phyloP scores from a whole-genome alignment of 345 rosid species.

The Eucalyptus curtisii region DNA sequence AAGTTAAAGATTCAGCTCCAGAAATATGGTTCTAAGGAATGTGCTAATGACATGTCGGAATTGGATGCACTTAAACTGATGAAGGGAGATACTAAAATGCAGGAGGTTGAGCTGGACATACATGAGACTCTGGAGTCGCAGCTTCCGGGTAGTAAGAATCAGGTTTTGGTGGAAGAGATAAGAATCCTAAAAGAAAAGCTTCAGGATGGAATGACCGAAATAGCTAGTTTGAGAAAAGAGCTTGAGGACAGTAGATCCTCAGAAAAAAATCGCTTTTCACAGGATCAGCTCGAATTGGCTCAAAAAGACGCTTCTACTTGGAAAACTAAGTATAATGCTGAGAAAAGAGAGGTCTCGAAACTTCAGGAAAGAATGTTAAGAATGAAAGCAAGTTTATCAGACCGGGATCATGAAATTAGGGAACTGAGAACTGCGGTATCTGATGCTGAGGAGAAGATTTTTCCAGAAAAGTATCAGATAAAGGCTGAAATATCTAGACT shows the following conservation, averaged over 20 bases:
- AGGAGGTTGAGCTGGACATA: conserved; percentile 5
- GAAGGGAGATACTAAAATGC: conserved; percentile 4
- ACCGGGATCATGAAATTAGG: conserved; percentile 57
- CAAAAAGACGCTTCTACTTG: conserved; percentile 27
- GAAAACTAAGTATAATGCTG: conserved; percentile 35
- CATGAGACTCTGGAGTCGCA: background rate
- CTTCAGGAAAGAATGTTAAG: conserved; percentile 41
- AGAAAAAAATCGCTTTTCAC: conserved; percentile 16
- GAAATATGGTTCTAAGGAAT: conserved; percentile 13
- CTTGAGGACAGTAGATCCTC: conserved; percentile 18
- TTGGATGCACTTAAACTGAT: conserved; percentile 7
- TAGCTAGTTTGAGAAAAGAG: conserved; percentile 21
- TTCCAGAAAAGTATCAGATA: conserved; percentile 48
- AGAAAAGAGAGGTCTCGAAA: conserved; percentile 44
- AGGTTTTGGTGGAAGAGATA: conserved; percentile 39
- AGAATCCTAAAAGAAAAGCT: conserved; percentile 41
- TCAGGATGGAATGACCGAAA: conserved; percentile 41
- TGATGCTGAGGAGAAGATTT: conserved; percentile 56
- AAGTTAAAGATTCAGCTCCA: conserved; percentile 42
- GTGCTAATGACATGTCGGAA: conserved; percentile 3
- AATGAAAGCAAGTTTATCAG: conserved; percentile 51
- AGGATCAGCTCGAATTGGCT: conserved; percentile 33
- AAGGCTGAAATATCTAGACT: conserved; percentile 50
- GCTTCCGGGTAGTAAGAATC: conserved; percentile 5
- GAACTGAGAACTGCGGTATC: conserved; percentile 40